Base-by-base conservation (phyloP, 768 basidiomycete genomes). In the Jaapia argillacea region DNA sequence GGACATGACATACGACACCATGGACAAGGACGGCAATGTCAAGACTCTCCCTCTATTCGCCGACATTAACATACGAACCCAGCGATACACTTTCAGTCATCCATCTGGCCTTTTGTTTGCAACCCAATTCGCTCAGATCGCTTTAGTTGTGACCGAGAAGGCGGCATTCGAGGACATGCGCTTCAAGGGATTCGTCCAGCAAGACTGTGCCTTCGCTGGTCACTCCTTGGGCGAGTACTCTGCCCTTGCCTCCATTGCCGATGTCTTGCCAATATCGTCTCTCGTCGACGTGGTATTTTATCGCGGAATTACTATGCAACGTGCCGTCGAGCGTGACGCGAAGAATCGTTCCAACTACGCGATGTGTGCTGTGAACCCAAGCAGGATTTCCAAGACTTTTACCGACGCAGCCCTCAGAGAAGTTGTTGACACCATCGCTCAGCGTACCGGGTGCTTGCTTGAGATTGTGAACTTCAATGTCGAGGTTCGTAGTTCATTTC, bases 281-380 rank as follows among this genome's bases (percentile, higher is more conserved):
- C 80, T 98, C 39, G 90, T 93, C 55, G 96, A 99, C 52, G 89
- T 99, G 56, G 94, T 99, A 22, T 99, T 99, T 75, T 99, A 97
- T 64, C 90, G 96, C 60, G 96, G 96, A 54, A 93, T 99, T 58
- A 99, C 96, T 26, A 99, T 98, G 96, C 96, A 98, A 58, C 90
- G 96, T 20, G 96, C 96, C 22, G 96, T 99, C 45, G 91, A 96
- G 64, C 89, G 96, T 24, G 96, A 99, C 58, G 71, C 83, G 2
- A 70, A 86, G 45, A 93, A 93, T 56, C 79, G 96, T 27, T 94
- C 90, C 21, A 91, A 93, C 59, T 99, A 97, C 54, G 93, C 91
- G 6, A 98, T 99, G 96, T 93, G 92, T 62, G 94, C 96, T n/a
- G 87, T 96, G 53, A 98, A 99, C 62, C 94, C 94, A 3, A 84